These are phyloP conservation scores for Venturia pyrina DNA, from an alignment of 2,329 filamentous ascomycete species.

Conservation along the genomic window DNA sequence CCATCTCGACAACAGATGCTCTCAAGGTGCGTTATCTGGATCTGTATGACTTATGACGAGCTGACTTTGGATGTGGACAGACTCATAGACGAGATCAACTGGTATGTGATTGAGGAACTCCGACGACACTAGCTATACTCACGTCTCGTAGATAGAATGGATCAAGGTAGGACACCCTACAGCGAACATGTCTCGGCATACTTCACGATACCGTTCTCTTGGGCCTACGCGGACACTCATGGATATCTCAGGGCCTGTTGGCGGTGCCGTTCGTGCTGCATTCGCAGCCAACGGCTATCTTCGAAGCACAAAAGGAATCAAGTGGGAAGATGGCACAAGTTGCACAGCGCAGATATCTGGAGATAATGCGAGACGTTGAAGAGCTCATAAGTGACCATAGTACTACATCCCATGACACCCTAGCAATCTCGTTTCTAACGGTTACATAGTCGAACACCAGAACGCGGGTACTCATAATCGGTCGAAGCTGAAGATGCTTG, in stretches of 20 bases:
- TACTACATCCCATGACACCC: slow-evolving; percentile 28
- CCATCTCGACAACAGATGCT: slow-evolving; percentile 39
- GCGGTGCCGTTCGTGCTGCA: slow-evolving; percentile 95
- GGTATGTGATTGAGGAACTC: slow-evolving; percentile 46
- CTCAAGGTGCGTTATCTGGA: slow-evolving; percentile 43
- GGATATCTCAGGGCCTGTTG: slow-evolving; percentile 9
- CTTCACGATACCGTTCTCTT: background rate
- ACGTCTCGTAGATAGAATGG: slow-evolving; percentile 59
- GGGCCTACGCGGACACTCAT: background rate
- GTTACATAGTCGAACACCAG: slow-evolving; percentile 56
- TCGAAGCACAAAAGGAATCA: slow-evolving; percentile 56
- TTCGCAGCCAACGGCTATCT: slow-evolving; percentile 83
- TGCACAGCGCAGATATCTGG: slow-evolving; percentile 79
- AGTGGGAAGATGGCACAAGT: slow-evolving; percentile 66
- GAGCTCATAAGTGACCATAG: slow-evolving; percentile 86
- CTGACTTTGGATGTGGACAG: slow-evolving; percentile 33
- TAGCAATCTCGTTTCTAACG: slow-evolving; percentile 1
- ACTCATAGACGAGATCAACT: slow-evolving; percentile 87
- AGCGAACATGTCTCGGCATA: background rate
- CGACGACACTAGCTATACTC: slow-evolving; percentile 13
- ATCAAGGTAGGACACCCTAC: slow-evolving; percentile 53
- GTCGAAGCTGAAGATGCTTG: slow-evolving; percentile 86
- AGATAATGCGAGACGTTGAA: slow-evolving; percentile 93
- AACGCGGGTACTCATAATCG: slow-evolving; percentile 53
- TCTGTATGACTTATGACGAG: slow-evolving; percentile 9